These are phyloP conservation scores for Polyrhizophydium stewartii DNA, from an alignment of 371 early-diverging fungal species.

Conservation along the genomic window DNA sequence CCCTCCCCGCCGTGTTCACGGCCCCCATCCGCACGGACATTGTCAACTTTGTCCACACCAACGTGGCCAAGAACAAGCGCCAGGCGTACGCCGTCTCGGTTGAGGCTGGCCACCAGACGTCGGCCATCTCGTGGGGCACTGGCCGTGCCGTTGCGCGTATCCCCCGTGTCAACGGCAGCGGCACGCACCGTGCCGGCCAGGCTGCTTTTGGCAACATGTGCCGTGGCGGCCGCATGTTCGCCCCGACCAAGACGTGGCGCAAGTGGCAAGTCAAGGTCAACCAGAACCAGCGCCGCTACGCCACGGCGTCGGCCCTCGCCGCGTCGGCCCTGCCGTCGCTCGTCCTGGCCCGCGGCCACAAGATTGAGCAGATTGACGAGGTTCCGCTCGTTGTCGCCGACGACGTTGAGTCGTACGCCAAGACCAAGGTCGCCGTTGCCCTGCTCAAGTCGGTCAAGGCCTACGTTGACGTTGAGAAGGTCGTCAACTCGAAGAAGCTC, in stretches of 20 bases:
- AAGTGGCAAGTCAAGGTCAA: conserved; percentile 99
- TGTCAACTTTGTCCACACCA: conserved; percentile 95
- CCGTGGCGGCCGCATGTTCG: conserved; percentile 99
- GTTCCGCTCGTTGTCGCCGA: conserved; percentile 94
- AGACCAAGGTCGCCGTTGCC: conserved; percentile 96
- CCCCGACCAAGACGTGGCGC: conserved; percentile 99
- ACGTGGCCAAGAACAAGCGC: conserved; percentile 98
- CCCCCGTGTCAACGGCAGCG: conserved; percentile 98
- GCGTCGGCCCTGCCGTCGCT: conserved; percentile 95
- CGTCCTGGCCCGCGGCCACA: conserved; percentile 99
- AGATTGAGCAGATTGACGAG: conserved; percentile 91
- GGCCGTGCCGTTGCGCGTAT: conserved; percentile 99
- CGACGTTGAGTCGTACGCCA: conserved; percentile 77
- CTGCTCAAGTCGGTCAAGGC: conserved; percentile 93
- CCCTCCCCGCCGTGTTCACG: conserved; percentile 96
- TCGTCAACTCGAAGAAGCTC: conserved; percentile 93
- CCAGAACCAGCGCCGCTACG: conserved; percentile 98
- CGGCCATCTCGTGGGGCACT: conserved; percentile 99
- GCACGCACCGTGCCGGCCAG: conserved; percentile 99
- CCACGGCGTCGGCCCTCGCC: conserved; percentile 97
- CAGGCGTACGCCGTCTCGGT: conserved; percentile 98
- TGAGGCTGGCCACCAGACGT: conserved; percentile 99
- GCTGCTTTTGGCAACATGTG: conserved; percentile 99
- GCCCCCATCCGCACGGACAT: conserved; percentile 98
- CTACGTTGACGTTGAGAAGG: conserved; percentile 95